Conservation (phyloP, 2,329 filamentous ascomycete species). For the Lithohypha guttulata region DNA sequence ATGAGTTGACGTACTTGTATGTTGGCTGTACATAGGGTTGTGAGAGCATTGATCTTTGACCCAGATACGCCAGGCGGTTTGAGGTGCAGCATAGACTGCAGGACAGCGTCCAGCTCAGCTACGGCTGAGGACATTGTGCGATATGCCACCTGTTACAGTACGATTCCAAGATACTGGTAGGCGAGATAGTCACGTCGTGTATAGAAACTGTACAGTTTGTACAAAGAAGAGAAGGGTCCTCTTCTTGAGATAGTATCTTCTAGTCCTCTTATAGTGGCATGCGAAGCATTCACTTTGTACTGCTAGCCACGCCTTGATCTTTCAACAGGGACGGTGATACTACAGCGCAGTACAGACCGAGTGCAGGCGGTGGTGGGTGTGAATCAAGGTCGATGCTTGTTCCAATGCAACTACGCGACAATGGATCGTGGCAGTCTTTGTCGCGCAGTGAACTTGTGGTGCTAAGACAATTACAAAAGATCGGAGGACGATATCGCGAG, state of each 20-base stretch:
- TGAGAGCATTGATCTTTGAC: constrained; percentile 80
- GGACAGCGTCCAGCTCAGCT: constrained; percentile 77
- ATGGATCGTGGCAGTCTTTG: neutral
- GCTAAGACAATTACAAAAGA: neutral
- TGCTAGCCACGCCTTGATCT: neutral
- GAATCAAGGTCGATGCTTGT: constrained; percentile 6
- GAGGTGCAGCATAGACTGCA: constrained; percentile 82
- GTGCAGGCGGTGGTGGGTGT: neutral
- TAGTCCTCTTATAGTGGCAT: constrained; percentile 1
- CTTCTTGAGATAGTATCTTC: neutral
- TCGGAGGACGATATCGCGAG: too few species aligned
- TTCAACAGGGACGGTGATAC: constrained; percentile 1
- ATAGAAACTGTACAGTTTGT: constrained; percentile 3
- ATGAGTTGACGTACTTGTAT: constrained; percentile 79
- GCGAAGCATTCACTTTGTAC: constrained; percentile 1
- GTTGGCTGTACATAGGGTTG: constrained; percentile 75
- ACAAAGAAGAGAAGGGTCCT: neutral
- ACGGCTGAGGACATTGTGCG: constrained; percentile 66
- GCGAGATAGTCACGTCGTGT: neutral
- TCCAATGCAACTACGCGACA: constrained; percentile 6
- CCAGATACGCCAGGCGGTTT: constrained; percentile 92
- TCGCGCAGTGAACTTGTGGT: neutral
- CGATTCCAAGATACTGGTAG: constrained; percentile 6
- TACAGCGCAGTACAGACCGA: constrained; percentile 2
- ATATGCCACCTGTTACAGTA: constrained; percentile 8